phyloP scores from a whole-genome alignment of 768 basidiomycete genomes.

The Mycena galopus region DNA sequence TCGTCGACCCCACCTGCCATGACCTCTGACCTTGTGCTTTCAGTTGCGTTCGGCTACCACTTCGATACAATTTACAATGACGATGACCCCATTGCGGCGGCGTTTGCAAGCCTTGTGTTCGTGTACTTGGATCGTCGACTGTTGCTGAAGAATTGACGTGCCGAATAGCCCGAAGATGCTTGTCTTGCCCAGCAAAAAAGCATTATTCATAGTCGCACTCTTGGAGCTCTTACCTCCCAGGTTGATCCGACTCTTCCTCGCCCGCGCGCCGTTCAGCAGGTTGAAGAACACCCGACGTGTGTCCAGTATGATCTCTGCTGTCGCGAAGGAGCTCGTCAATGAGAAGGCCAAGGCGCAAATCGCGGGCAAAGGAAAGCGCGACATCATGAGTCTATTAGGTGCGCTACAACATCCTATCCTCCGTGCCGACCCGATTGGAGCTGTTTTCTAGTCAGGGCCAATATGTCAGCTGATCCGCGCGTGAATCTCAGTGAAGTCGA shows the following conservation, averaged over 20 bases:
- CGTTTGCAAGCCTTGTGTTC: slow-evolving; percentile 18
- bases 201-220: slow-evolving; percentile 14
- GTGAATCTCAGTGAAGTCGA: slow-evolving; percentile 38
- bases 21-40: slow-evolving; percentile 43
- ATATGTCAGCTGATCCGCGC: slow-evolving; percentile 34
- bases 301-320: slow-evolving; percentile 51
- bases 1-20: slow-evolving; percentile 54
- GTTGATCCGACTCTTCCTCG: slow-evolving; percentile 10
- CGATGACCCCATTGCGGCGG: slow-evolving; percentile 4
- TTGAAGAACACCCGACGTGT: slow-evolving; percentile 15
- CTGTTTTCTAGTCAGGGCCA: slow-evolving; percentile 16
- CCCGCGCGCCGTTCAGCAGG: background rate
- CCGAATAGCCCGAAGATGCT: background rate
- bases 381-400: slow-evolving; percentile 71
- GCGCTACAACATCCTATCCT: slow-evolving; percentile 37
- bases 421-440: background rate
- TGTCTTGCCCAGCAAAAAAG: slow-evolving; percentile 1
- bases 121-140: background rate
- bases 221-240: slow-evolving; percentile 10
- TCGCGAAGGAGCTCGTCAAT: slow-evolving; percentile 63
- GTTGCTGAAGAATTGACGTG: background rate
- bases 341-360: slow-evolving; percentile 61
- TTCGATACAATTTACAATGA: slow-evolving; percentile 20
- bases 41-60: slow-evolving; percentile 28
- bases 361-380: slow-evolving; percentile 63